Evolutionary conservation across 177 flowering plant species (phyloP), one percentile per base, ranked within the genome.

Genomic region (Vitis hybrid): DNA sequence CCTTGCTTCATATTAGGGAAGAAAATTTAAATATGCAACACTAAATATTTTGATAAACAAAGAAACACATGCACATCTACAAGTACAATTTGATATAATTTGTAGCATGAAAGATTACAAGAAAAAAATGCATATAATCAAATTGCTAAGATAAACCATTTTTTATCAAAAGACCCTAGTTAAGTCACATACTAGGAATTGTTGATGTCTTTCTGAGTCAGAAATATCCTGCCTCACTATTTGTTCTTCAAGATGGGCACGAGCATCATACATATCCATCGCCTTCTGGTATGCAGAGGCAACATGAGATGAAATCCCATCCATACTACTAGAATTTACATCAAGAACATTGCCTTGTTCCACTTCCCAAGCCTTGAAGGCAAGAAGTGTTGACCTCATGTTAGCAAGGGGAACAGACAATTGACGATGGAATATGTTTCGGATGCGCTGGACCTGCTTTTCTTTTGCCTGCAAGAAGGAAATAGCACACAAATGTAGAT

Each of bases 311-410:
- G 90, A 70, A 63, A 87, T 69, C 32, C 85, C 91, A 76, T 84
- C 88, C 67, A 86, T 60, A 16, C 83, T 81, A 46, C 70, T 54
- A 27, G 89, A 83, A 64, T 78, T 75, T 18, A 51, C 62, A 76
- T 87, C 83, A 72, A 71, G 62, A 21, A 24, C 56, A 70, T 57
- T 75, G 49, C 89, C 95, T 56, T 83, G 89, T 72, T 83, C 91
- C 27, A 76, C 78, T 82, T 93, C 98, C 98, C 99, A 93, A 64
- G 81, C 72, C 81, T 92, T 92, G 81, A 88, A 96, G 19, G 85
- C 82, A 13, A 71, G 65, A 58, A 96, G 89, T 13, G 85, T 86
- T 55, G 91, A 81, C n/a, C 62, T 64, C 60, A 81, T 60, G 69
- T 83, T 78, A 61, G 69, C 75, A 70, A 79, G 88, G 18, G 98